phyloP scores from a whole-genome alignment of 164 flowering plant genomes.

The Saururus chinensis region DNA sequence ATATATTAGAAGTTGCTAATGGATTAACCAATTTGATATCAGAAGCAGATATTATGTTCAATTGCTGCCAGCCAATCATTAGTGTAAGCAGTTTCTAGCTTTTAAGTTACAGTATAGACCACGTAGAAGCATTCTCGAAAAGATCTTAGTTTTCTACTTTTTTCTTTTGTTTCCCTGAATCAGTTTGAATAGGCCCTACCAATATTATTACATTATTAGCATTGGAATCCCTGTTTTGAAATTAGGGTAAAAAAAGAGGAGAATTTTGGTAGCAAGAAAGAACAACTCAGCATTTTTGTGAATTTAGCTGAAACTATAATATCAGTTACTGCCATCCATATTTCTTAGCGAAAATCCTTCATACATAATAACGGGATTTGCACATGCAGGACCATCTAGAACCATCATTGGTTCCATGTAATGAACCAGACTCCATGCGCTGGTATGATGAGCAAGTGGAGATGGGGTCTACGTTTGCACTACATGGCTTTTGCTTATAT shows the following conservation, averaged over 20 bases:
- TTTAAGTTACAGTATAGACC: too few relatives aligned
- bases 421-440: constrained; percentile 26
- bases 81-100: constrained; percentile 26
- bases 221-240: too few relatives aligned
- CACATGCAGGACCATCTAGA: constrained; percentile 42
- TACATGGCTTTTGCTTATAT: constrained; percentile 69
- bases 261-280: too few relatives aligned
- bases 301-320: too few relatives aligned
- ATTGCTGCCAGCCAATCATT: constrained; percentile 25
- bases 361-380: neutral
- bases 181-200: too few relatives aligned
- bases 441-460: constrained; percentile 42
- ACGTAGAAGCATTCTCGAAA: too few relatives aligned
- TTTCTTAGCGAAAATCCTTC: neutral
- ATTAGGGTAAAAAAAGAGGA: too few relatives aligned
- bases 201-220: too few relatives aligned
- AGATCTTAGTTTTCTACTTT: too few relatives aligned
- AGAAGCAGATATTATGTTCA: constrained; percentile 57
- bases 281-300: too few relatives aligned
- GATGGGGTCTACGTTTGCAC: constrained; percentile 53
- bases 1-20: constrained; percentile 26
- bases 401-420: constrained; percentile 20
- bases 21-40: constrained; percentile 57
- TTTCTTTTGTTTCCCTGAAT: too few relatives aligned
- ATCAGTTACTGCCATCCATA: too few relatives aligned